Base-by-base conservation (phyloP, 495 filamentous ascomycete genomes). In the Annulohypoxylon moriforme region DNA sequence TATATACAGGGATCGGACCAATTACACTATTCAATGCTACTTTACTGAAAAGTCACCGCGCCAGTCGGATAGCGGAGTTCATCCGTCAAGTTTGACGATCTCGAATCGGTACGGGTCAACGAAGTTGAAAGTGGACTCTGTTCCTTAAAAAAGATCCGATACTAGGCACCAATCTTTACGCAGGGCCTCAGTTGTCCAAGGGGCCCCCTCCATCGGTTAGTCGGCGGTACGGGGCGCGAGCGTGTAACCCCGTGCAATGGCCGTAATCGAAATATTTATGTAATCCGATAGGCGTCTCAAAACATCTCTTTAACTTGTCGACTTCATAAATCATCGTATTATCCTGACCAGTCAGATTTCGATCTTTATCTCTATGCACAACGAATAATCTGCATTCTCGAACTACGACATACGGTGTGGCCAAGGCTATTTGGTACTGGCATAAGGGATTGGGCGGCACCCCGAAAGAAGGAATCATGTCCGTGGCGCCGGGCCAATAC, bases 401-500 rank as follows among this genome's bases (percentile, higher is more conserved):
- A 27, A 8, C 55, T 25, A 40, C 33, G 20, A 25, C n/a, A 25
- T 40, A 40, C 33, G 20, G 7, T 25, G 7, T 40, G 24, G 13
- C 18, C 58, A 59, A n/a, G 22, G 4, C 20, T 29, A 33, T 18
- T 22, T 6, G 7, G 49, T 29, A 46, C 2, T 3, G 27, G 27
- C 6, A 3, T 29, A 29, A 29, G 27, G 46, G 11, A 56, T 46
- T 50, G 14, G 16, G 33, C 27, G 38, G 44, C 42, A 58, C 7
- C 31, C 40, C 16, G 9, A 33, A 25, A 68, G 18, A 4, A 46
- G 49, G 14, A 36, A 63, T 49, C 31, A 68, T 71, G 72, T 61
- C 72, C 38, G 47, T 66, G 10, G 36, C 29, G 40, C 68, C 72
- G 16, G 68, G 72, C n/a, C 27, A 57, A 22, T 74, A 64, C 63